phyloP scores from a whole-genome alignment of 192 early-diverging fungal species.

The Backusella morwellensis region DNA sequence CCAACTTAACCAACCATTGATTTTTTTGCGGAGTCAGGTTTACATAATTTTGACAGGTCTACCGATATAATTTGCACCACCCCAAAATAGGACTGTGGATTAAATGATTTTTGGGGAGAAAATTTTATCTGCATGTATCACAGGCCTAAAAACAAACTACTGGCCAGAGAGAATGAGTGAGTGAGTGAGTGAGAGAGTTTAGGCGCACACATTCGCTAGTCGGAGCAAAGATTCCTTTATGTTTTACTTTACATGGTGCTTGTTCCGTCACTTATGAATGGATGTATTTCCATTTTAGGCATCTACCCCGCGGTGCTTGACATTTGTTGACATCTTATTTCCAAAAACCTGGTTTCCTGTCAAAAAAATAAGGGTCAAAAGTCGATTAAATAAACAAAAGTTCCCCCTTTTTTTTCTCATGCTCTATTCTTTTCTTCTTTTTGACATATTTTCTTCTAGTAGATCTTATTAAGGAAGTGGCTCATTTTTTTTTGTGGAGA shows the following conservation, averaged over 20 bases:
- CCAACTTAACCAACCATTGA: not conserved
- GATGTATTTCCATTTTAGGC: not conserved
- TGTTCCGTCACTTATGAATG: not conserved
- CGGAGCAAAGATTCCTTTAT: not conserved
- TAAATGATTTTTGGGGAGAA: not conserved
- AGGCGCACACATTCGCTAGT: not conserved
- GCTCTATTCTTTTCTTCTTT: not conserved
- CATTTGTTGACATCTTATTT: not conserved
- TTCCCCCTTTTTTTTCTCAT: not conserved
- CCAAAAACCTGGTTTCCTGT: not conserved
- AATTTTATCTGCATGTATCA: not conserved
- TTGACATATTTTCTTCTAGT: not conserved
- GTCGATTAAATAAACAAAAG: not conserved
- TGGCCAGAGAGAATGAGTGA: not conserved
- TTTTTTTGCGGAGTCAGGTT: not conserved
- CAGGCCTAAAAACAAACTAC: not conserved
- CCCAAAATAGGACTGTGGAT: not conserved
- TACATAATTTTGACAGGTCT: slow-evolving; percentile 5
- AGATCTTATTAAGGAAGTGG: not conserved
- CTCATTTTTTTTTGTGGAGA: not conserved
- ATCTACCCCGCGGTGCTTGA: not conserved
- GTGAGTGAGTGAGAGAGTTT: not conserved
- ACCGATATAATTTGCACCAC: not conserved
- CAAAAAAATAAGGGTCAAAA: not conserved
- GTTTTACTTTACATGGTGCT: not conserved